Base-by-base conservation (phyloP, 768 basidiomycete species). In the Flagelloscypha sp. region DNA sequence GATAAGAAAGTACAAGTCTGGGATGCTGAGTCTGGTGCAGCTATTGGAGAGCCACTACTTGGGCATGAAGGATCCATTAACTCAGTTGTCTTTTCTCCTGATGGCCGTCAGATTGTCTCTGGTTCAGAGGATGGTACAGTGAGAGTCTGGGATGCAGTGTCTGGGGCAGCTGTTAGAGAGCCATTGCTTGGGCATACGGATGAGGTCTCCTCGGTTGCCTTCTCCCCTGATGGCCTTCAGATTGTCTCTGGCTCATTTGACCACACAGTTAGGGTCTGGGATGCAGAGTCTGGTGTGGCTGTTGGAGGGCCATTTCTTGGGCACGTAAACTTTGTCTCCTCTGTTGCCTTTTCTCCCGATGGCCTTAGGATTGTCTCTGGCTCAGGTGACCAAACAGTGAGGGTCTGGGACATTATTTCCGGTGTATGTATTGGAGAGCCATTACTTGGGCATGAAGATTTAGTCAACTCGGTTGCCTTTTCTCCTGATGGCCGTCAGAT, bases 1-100 rank as follows among this genome's bases (percentile, higher is more conserved):
- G 72, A 74, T 58, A 64, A 69, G 45, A 69, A 67, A 6, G 57
- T 72, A 10, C 58, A 63, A 11, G 57, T 75, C 8, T 76, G 73
- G 73, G 70, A 74, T 46, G 51, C 69, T 7, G 46, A 50, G 18
- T 60, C 60, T 10, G 72, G 72, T 2, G 18, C 18, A 5, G 16
- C 24, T 9, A 34, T 44, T 16, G 29, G n/a, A 8, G 33, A 29
- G 29, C 47, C 43, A 17, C 31, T 52, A 10, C 13, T 19, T 10
- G 42, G 19, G 19, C 22, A 16, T 4, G 11, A 9, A 22, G 33
- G 28, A 20, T 5, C 11, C 20, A 28, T 36, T 17, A n/a, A 6
- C 6, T 41, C 27, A n/a, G 44, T 32, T 27, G 33, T 35, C 5
- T 42, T 47, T 25, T 47, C 45, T 0, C 30, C 37, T 8, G 42